phyloP scores from a whole-genome alignment of 2,329 filamentous ascomycete species.

The Chaetomium strumarium region DNA sequence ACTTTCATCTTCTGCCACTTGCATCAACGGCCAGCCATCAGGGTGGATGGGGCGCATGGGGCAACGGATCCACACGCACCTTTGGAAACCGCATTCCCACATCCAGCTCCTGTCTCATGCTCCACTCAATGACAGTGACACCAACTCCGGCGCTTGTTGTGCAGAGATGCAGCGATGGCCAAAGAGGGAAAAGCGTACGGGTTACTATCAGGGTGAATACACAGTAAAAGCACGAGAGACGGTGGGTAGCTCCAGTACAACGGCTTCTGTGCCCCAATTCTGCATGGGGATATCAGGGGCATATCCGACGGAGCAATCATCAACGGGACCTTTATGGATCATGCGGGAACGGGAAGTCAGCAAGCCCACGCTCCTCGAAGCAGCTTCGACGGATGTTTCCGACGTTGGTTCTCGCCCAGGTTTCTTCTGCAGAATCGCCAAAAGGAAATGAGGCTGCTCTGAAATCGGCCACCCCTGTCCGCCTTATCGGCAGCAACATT shows the following conservation, averaged over 20 bases:
- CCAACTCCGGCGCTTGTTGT: background rate
- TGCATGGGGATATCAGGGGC: background rate
- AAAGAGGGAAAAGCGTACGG: background rate
- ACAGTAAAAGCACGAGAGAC: background rate
- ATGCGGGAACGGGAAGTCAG: too few relatives aligned
- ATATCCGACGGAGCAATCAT: too few relatives aligned
- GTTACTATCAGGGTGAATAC: background rate
- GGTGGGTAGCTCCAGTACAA: background rate
- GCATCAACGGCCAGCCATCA: background rate
- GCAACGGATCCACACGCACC: background rate
- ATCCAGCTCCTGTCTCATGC: background rate
- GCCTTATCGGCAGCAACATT: conserved; percentile 1
- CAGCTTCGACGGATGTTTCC: too few relatives aligned
- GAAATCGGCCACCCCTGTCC: background rate
- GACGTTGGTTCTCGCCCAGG: background rate
- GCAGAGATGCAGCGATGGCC: conserved; percentile 10
- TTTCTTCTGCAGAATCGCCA: too few relatives aligned
- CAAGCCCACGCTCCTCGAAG: too few relatives aligned
- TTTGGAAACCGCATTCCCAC: background rate
- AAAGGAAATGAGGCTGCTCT: background rate
- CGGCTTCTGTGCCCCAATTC: background rate
- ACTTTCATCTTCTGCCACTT: too few relatives aligned
- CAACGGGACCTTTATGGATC: background rate
- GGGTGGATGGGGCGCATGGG: background rate
- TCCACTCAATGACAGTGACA: background rate